A percentile compares a stretch with the other conserved stretches of the same genome.
Evolutionary conservation across 148 eudicot genomes (phyloP).

Genomic region (Persicaria tinctoria): DNA sequence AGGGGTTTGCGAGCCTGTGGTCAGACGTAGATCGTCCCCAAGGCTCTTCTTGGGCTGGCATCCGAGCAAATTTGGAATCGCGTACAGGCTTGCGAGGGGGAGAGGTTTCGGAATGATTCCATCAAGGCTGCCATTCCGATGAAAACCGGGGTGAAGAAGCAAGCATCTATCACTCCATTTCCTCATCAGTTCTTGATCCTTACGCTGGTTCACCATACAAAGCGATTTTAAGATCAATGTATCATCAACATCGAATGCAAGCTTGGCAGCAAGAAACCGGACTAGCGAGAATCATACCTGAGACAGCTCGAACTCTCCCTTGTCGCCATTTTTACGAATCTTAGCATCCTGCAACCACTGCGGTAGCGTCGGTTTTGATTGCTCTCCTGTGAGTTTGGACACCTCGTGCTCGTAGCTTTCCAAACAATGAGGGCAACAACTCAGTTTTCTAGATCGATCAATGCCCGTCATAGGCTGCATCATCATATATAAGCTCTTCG

Average conservation of each 20-base stretch:
- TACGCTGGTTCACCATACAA: conserved; percentile 28
- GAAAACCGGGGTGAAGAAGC: conserved; percentile 64
- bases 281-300: conserved; percentile 32
- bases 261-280: neutral
- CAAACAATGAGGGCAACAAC: conserved; percentile 61
- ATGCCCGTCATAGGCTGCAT: conserved; percentile 23
- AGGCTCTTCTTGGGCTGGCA: conserved; percentile 39
- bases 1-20: conserved; percentile 26
- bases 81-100: conserved; percentile 40
- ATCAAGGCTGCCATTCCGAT: conserved; percentile 34
- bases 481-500: conserved; percentile 35
- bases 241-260: neutral
- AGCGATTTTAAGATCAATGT: neutral
- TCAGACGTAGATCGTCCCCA: conserved; percentile 40
- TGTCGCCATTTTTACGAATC: conserved; percentile 19
- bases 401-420: conserved; percentile 59
- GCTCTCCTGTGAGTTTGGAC: conserved; percentile 33
- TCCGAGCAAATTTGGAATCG: conserved; percentile 44
- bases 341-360: conserved; percentile 77
- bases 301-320: conserved; percentile 21
- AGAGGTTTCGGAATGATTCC: conserved; percentile 41
- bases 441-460: conserved; percentile 29
- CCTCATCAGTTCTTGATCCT: conserved; percentile 69
- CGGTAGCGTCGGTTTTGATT: conserved; percentile 38
- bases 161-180: conserved; percentile 77